A percentile compares a stretch with the other conserved stretches of the same genome.
Evolutionary conservation across 2,329 filamentous ascomycete species (phyloP).

Genomic region (Hypoxylon rubiginosum): DNA sequence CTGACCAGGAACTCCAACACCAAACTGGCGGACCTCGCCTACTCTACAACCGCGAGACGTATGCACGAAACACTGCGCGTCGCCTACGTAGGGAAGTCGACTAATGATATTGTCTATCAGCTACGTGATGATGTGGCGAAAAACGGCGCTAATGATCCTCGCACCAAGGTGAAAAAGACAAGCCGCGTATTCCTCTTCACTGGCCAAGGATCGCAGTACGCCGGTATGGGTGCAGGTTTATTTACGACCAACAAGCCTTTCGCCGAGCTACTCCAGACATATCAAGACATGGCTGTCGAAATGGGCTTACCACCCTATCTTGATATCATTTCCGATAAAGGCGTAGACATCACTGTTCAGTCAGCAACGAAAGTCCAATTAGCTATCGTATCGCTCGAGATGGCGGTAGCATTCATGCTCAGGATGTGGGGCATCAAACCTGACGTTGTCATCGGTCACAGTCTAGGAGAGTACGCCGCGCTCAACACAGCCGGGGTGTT

Average conservation of each 20-base stretch:
- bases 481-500: background rate
- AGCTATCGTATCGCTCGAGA: background rate
- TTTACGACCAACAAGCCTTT: background rate
- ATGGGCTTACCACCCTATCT: background rate
- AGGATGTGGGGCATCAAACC: background rate
- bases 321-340: background rate
- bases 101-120: constrained; percentile 16
- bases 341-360: background rate
- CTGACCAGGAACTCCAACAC: constrained; percentile 56
- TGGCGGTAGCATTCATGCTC: background rate
- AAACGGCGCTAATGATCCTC: background rate
- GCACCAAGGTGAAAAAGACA: background rate
- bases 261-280: background rate
- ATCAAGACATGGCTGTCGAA: background rate
- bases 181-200: background rate
- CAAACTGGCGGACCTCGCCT: constrained; percentile 61
- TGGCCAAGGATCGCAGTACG: background rate
- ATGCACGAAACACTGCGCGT: constrained; percentile 47
- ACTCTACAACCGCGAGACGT: constrained; percentile 67
- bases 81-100: constrained; percentile 19
- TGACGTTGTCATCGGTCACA: background rate
- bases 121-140: background rate
- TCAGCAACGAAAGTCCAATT: background rate
- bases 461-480: background rate
- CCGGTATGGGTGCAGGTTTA: background rate